These are phyloP conservation scores for Echria macrotheca DNA, from an alignment of 495 filamentous ascomycete genomes.

Conservation along the genomic window DNA sequence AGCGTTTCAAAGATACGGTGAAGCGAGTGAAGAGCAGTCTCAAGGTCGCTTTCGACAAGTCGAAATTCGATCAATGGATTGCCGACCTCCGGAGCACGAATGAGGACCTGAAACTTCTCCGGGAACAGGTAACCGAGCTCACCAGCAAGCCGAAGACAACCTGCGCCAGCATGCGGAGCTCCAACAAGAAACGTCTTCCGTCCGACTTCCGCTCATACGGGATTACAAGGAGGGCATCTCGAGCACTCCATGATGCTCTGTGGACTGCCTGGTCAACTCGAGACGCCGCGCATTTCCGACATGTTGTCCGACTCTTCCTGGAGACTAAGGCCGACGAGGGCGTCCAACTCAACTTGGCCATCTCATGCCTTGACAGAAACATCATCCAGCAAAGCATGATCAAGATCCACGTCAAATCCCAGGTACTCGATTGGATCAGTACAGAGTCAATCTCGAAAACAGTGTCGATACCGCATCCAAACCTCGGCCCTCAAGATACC, in stretches of 20 bases:
- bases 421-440: slow-evolving; percentile 2
- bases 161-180: neutral
- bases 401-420: slow-evolving; percentile 7
- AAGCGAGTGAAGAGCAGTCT: slow-evolving; percentile 2
- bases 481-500: neutral
- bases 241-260: slow-evolving; percentile 12
- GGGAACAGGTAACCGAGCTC: slow-evolving; percentile 4
- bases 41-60: slow-evolving; percentile 9
- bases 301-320: slow-evolving; percentile 9
- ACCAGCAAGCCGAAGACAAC: neutral
- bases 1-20: slow-evolving; percentile 3
- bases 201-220: slow-evolving; percentile 5
- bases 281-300: slow-evolving; percentile 1
- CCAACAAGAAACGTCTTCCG: neutral
- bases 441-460: neutral
- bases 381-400: slow-evolving; percentile 1
- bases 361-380: slow-evolving; percentile 1
- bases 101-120: slow-evolving; percentile 1
- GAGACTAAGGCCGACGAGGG: slow-evolving; percentile 6
- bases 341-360: slow-evolving; percentile 9
- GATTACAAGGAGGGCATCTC: slow-evolving; percentile 3
- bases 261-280: slow-evolving; percentile 3
- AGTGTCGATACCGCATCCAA: neutral
- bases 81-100: slow-evolving; percentile 1
- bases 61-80: slow-evolving; percentile 4